Conservation (phyloP, 352 stramenopile species). For the Peronospora tabacina region DNA sequence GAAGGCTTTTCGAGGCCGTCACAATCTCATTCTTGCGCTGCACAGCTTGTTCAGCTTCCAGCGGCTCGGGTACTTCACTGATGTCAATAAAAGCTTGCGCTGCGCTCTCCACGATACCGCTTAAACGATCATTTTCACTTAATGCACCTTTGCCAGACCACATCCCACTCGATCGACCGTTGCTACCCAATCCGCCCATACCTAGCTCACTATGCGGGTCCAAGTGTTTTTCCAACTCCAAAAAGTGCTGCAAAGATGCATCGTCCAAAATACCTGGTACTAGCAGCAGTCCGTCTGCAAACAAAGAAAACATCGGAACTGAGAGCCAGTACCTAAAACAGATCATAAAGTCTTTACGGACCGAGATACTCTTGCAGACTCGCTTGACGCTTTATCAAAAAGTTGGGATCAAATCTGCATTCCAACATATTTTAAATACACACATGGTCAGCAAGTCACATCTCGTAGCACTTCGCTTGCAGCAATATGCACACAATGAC, state of each 20-base stretch:
- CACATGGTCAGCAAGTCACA: conserved; percentile 6
- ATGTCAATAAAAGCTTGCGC: conserved; percentile 80
- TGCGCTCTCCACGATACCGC: conserved; percentile 65
- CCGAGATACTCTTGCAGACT: conserved; percentile 71
- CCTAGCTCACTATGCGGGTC: conserved; percentile 49
- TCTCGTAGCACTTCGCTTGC: not conserved
- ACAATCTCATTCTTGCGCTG: conserved; percentile 77
- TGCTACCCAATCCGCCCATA: conserved; percentile 31
- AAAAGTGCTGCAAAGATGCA: conserved; percentile 64
- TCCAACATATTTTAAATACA: conserved; percentile 1
- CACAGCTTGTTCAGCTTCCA: conserved; percentile 67
- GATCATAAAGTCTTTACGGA: conserved; percentile 6
- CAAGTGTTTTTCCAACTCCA: conserved; percentile 75
- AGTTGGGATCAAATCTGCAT: conserved; percentile 76
- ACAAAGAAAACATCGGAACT: not conserved
- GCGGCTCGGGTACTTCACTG: conserved; percentile 67
- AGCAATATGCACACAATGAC: not conserved
- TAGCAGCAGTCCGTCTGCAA: conserved; percentile 44
- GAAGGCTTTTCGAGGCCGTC: conserved; percentile 34
- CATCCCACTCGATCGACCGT: conserved; percentile 40
- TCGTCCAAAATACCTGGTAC: conserved; percentile 72
- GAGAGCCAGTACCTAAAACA: not conserved
- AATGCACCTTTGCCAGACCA: conserved; percentile 47
- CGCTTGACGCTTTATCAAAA: conserved; percentile 65
- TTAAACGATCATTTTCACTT: conserved; percentile 72